Percentiles rank a stretch among this genome's conserved stretches.
phyloP scores from a whole-genome alignment of 2,329 filamentous ascomycete genomes.

The Aspergillus intermedius region DNA sequence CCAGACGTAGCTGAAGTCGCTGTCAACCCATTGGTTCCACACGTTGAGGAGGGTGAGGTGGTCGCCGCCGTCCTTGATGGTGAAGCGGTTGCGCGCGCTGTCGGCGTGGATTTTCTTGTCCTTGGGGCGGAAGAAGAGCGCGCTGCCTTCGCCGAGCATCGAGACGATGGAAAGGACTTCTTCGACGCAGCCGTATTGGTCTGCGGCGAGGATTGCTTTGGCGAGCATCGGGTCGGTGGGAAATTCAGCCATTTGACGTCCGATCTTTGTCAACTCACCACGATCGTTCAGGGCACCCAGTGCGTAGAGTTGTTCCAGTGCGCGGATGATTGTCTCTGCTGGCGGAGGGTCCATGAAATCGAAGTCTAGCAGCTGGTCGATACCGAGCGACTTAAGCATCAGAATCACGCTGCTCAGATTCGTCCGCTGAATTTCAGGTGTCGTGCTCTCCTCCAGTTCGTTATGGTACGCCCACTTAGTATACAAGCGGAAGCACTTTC shows the following conservation, averaged over 20 bases:
- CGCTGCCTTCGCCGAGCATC: slow-evolving; percentile 82
- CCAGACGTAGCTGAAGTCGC: slow-evolving; percentile 83
- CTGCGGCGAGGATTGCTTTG: slow-evolving; percentile 79
- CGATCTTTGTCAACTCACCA: slow-evolving; percentile 82
- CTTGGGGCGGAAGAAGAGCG: slow-evolving; percentile 89
- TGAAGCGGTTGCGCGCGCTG: slow-evolving; percentile 81
- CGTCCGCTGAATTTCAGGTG: slow-evolving; percentile 85
- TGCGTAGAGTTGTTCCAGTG: slow-evolving; percentile 85
- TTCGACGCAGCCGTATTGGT: slow-evolving; percentile 86
- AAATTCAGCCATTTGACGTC: slow-evolving; percentile 91
- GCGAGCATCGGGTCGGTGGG: slow-evolving; percentile 88
- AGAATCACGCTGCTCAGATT: slow-evolving; percentile 81
- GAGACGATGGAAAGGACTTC: slow-evolving; percentile 90
- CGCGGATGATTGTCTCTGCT: slow-evolving; percentile 79
- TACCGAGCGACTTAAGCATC: slow-evolving; percentile 79
- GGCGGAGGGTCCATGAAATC: slow-evolving; percentile 95
- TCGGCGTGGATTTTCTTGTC: slow-evolving; percentile 97
- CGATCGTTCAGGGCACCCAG: slow-evolving; percentile 82
- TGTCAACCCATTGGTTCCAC: slow-evolving; percentile 92
- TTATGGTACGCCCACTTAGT: slow-evolving; percentile 93
- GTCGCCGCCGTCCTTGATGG: slow-evolving; percentile 83
- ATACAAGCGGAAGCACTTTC: slow-evolving; percentile 89
- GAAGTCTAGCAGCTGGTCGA: slow-evolving; percentile 87
- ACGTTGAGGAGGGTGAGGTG: slow-evolving; percentile 84
- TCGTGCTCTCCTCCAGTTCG: slow-evolving; percentile 86